phyloP scores from a whole-genome alignment of 768 basidiomycete genomes.

The Cystobasidium onofrii region DNA sequence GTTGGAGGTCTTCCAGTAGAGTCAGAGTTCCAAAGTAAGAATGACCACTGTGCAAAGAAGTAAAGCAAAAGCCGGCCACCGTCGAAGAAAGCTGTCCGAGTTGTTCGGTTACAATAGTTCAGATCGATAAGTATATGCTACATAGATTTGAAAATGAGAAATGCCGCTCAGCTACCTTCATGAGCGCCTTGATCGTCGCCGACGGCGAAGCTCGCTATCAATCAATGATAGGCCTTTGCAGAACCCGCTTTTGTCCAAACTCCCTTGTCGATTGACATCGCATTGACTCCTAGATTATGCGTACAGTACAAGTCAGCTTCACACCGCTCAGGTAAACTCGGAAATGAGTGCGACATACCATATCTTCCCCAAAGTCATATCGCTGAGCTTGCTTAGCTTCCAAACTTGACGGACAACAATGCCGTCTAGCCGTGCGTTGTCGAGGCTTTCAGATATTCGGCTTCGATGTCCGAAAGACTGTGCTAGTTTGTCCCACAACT shows the following conservation, averaged over 20 bases:
- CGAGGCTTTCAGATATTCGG: background rate
- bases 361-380: background rate
- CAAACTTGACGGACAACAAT: constrained; percentile 7
- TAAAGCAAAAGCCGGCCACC: too few species aligned
- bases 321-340: background rate
- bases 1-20: constrained; percentile 12
- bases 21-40: too few species aligned
- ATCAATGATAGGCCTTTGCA: constrained; percentile 8
- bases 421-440: background rate
- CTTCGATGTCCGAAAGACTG: background rate
- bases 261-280: constrained; percentile 3
- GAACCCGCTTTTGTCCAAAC: constrained; percentile 9
- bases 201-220: constrained; percentile 2
- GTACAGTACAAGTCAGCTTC: background rate
- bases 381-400: constrained; percentile 6
- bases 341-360: background rate
- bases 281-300: background rate
- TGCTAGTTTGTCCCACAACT: constrained; percentile 1
- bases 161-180: background rate
- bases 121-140: background rate
- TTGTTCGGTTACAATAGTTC: background rate
- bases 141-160: background rate
- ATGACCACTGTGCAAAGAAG: too few species aligned
- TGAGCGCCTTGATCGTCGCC: background rate
- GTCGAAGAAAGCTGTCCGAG: too few species aligned